A percentile compares a stretch with the other conserved stretches of the same genome.
phyloP scores from a whole-genome alignment of 257 asterid species.

The Salvia miltiorrhiza region DNA sequence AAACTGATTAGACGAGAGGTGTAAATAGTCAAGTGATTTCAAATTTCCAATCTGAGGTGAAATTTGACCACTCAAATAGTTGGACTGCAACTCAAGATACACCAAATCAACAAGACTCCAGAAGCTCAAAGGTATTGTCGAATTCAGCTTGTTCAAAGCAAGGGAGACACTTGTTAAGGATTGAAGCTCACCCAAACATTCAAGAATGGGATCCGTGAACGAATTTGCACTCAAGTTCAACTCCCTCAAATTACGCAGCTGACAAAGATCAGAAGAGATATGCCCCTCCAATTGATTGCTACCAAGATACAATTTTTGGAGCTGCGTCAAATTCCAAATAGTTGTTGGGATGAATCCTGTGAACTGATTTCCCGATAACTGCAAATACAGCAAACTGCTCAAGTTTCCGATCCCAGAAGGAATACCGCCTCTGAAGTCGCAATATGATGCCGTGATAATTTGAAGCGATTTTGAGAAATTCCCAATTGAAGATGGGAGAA shows the following conservation, averaged over 20 bases:
- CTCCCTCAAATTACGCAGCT: background rate
- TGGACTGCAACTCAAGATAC: conserved; percentile 16
- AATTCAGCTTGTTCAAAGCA: conserved; percentile 15
- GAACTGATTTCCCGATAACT: background rate
- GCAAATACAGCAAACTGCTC: background rate
- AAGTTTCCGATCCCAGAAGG: conserved; percentile 5
- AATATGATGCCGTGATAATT: background rate
- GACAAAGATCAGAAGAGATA: conserved; percentile 19
- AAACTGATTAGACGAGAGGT: conserved; percentile 1
- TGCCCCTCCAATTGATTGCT: conserved; percentile 1
- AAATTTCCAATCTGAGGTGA: background rate
- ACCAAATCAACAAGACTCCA: conserved; percentile 9
- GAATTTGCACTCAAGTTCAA: conserved; percentile 8
- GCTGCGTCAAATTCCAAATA: background rate
- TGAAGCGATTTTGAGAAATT: conserved; percentile 10
- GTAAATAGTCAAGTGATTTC: background rate
- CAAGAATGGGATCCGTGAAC: conserved; percentile 22
- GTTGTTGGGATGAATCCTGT: background rate
- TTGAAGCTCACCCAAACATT: conserved; percentile 21
- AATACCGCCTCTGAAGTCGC: conserved; percentile 7
- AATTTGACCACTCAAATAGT: conserved; percentile 5
- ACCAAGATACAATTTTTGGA: background rate
- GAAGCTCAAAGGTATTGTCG: conserved; percentile 18
- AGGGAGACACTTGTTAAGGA: conserved; percentile 2
- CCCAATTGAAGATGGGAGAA: conserved; percentile 13